Base-by-base conservation (phyloP, 345 rosid species). In the Eucalyptus cloeziana region DNA sequence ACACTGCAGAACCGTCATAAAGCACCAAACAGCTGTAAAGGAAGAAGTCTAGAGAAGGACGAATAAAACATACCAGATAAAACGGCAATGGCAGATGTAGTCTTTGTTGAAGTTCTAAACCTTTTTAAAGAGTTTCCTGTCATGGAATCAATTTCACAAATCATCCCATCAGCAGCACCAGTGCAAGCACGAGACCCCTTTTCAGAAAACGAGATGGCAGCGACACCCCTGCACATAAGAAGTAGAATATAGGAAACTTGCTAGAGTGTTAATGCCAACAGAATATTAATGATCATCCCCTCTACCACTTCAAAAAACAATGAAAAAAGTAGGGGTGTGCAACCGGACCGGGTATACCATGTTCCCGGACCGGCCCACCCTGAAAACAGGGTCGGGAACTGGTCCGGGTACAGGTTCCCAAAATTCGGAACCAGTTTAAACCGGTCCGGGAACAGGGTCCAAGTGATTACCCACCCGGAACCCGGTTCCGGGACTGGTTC, bases 91-190 rank as follows among this genome's bases (percentile, higher is more conserved):
- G 93, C 95, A 22, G 99, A 95, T 92, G 95, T 95, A 44, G 95
- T 94, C 92, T 94, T 96, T 54, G 95, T 91, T 60, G 98, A 96
- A 92, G 97, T 96, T 92, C 86, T 93, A 90, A 96, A 95, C 94
- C 96, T 96, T 76, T 92, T 91, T 64, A 94, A 89, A 49, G 93
- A 89, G 86, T 95, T 97, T 92, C 99, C 99, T 88, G 94, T 91
- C 71, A 92, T 90, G 45, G 97, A 95, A 89, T 98, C 99, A 86
- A 97, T 93, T 92, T 94, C 91, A 92, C 96, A 97, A 89, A 94
- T 90, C 97, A 97, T 94, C 89, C 99, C 98, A 94, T 98, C 99
- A 81, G 96, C 95, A 44, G 98, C 99, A 2, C 96, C 94, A 86
- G 94, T 93, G 93, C 94, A 95, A 87, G 94, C 91, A 90, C 90